Percentiles rank a stretch among this genome's conserved stretches.
Evolutionary conservation across 768 basidiomycete species (phyloP).

Genomic region (Lactifluus pinguis): DNA sequence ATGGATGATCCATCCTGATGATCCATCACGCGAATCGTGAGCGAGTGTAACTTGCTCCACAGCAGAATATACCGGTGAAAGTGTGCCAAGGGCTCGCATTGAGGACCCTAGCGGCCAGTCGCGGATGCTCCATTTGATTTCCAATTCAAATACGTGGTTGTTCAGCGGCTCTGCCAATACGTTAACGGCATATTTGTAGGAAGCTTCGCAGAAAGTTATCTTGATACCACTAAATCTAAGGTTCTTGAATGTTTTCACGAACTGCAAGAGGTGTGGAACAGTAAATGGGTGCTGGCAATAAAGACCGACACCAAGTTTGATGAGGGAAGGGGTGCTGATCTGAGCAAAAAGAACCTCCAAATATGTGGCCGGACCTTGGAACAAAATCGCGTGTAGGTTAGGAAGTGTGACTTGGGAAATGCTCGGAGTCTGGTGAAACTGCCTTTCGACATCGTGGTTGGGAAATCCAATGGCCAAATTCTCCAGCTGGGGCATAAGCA

Average conservation of each 20-base stretch:
- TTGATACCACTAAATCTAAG: not conserved
- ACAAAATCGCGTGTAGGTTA: not conserved
- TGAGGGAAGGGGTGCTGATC: not conserved
- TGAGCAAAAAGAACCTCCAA: not conserved
- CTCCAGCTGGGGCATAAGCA: not conserved
- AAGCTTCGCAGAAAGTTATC: not conserved
- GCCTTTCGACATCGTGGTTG: not conserved
- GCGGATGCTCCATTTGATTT: not conserved
- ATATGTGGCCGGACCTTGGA: not conserved
- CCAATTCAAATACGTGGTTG: too few relatives aligned
- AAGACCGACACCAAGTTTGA: not conserved
- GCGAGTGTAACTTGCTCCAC: not conserved
- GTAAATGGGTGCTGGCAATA: not conserved
- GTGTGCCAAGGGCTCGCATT: not conserved
- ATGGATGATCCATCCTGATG: not conserved
- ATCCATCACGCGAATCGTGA: not conserved
- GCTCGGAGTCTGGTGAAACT: not conserved
- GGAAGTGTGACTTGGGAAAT: not conserved
- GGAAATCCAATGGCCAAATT: not conserved
- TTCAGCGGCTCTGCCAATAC: too few relatives aligned
- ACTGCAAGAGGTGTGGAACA: not conserved
- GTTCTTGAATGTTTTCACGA: not conserved
- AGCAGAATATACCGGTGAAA: not conserved
- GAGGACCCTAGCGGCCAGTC: too few relatives aligned
- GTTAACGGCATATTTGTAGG: accelerated